Evolutionary conservation across 2,329 filamentous ascomycete genomes (phyloP), one percentile per base, ranked within the genome.

Genomic region (Paraconiothyrium sp.): DNA sequence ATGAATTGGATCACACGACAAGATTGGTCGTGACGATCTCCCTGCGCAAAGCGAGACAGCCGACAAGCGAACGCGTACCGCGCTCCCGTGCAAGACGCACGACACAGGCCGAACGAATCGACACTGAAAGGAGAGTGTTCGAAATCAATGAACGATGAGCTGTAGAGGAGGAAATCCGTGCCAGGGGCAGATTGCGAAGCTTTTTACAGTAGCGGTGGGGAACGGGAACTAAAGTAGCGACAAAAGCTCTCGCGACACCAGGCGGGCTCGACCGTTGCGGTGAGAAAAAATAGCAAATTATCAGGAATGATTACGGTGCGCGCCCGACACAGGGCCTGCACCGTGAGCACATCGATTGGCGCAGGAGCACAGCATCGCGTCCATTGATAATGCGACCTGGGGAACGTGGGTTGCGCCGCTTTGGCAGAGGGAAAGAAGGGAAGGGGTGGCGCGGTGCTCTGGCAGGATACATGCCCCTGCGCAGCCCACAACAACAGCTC

Each of bases 161-260:
- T n/a, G 30, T 9, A 44, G 27, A 44, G 24, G n/a, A 47, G 27
- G 35, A 34, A 48, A 41, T 37, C 30, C 27, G 43, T 30, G 30
- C 54, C 41, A 56, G 54, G 54, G 54, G 54, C 30, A 27, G 43
- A 56, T 47, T 24, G 20, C 27, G 35, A 56, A 43, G 27, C 54
- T 44, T 47, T 56, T 55, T 11, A 37, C 43, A 9, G 54, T 56
- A 56, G 54, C 54, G 54, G 54, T 30, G 30, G 51, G 54, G 43
- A 48, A 22, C 54, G 54, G 54, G 54, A 56, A 43, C 54, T 56
- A 56, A 55, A 55, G 39, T 55, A 55, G 52, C 41, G 52, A 55
- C 52, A n/a, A 43, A 44, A 55, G 52, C 24, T 46, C 52, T 55
- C 24, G 39, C 39, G 39, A 46, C 39, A 44, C 39, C 34, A 52